A percentile compares a stretch with the other conserved stretches of the same genome.
phyloP scores from a whole-genome alignment of 2,329 filamentous ascomycete species.

The Thelonectria blattea region DNA sequence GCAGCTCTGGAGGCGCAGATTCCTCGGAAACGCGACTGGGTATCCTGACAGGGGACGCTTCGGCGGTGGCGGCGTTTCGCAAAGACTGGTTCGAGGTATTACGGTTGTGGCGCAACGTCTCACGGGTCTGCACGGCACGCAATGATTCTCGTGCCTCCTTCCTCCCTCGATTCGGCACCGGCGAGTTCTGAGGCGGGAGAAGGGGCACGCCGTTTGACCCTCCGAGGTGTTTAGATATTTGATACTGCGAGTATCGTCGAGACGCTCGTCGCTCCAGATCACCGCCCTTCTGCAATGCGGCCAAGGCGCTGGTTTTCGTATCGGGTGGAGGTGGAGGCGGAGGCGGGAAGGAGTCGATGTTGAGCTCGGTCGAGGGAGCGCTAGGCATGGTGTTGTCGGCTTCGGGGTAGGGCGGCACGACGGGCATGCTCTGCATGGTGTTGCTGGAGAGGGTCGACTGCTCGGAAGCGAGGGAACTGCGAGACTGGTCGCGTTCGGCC shows the following conservation, averaged over 20 bases:
- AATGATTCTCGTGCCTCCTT: slow-evolving; percentile 83
- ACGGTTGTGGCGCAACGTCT: slow-evolving; percentile 57
- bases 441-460: slow-evolving; percentile 75
- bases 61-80: slow-evolving; percentile 53
- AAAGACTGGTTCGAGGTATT: slow-evolving; percentile 52
- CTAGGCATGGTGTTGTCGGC: slow-evolving; percentile 60
- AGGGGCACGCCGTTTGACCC: slow-evolving; percentile 84
- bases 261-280: slow-evolving; percentile 93
- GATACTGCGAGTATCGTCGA: slow-evolving; percentile 91
- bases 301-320: slow-evolving; percentile 86
- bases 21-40: slow-evolving; percentile 71
- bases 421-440: slow-evolving; percentile 77
- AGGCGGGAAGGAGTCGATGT: slow-evolving; percentile 71
- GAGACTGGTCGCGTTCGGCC: slow-evolving; percentile 58
- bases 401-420: slow-evolving; percentile 73
- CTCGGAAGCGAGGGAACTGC: slow-evolving; percentile 58
- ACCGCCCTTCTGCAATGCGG: slow-evolving; percentile 87
- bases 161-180: slow-evolving; percentile 83
- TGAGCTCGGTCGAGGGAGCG: slow-evolving; percentile 51
- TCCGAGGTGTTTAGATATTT: slow-evolving; percentile 93
- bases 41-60: slow-evolving; percentile 67
- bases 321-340: slow-evolving; percentile 72
- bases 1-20: slow-evolving; percentile 35
- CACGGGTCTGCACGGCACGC: slow-evolving; percentile 66
- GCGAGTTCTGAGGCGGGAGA: slow-evolving; percentile 81